These are phyloP conservation scores for Trametes gibbosa DNA, from an alignment of 768 basidiomycete genomes.

Conservation along the genomic window DNA sequence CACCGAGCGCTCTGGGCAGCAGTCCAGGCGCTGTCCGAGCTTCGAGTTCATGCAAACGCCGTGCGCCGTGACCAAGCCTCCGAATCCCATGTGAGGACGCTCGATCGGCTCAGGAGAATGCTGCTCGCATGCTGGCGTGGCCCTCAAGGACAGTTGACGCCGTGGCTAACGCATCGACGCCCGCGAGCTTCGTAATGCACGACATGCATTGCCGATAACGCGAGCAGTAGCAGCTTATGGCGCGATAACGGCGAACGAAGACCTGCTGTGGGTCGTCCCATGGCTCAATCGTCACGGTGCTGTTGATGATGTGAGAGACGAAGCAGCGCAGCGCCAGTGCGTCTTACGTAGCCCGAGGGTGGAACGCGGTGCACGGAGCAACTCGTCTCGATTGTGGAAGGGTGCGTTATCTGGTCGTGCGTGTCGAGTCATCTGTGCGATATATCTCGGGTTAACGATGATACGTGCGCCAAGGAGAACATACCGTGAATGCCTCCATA, in stretches of 20 bases:
- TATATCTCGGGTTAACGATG: not conserved
- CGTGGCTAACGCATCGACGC: not conserved
- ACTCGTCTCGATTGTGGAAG: not conserved
- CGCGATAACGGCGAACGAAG: constrained; percentile 1
- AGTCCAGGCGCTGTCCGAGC: too few relatives aligned
- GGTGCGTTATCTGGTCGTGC: not conserved
- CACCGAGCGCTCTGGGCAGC: too few relatives aligned
- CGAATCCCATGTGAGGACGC: too few relatives aligned
- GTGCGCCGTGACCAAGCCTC: too few relatives aligned
- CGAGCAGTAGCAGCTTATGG: constrained; percentile 1
- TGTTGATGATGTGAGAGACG: not conserved
- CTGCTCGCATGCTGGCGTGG: too few relatives aligned
- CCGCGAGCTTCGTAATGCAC: not conserved
- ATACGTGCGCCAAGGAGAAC: not conserved
- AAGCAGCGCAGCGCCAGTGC: not conserved
- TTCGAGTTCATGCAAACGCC: too few relatives aligned
- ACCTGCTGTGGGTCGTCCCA: not conserved
- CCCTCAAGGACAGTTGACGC: not conserved
- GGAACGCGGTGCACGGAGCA: not conserved
- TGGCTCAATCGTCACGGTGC: not conserved
- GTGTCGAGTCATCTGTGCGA: not conserved
- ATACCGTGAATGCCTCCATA: not conserved
- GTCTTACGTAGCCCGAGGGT: not conserved
- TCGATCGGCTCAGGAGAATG: too few relatives aligned
- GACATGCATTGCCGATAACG: not conserved